Base-by-base conservation (phyloP, 306 rosid species). In the Dalbergia oliveri region DNA sequence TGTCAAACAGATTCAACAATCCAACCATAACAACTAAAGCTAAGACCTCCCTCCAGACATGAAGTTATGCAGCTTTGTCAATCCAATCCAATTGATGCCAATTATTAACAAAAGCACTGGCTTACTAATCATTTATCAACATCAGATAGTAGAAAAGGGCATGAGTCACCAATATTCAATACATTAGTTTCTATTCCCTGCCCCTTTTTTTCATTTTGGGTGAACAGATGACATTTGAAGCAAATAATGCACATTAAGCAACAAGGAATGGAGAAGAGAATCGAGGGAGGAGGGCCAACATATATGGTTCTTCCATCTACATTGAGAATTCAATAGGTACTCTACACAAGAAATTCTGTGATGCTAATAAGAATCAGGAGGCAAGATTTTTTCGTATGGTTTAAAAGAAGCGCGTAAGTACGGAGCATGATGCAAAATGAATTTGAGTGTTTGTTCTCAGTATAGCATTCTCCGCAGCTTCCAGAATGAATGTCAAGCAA, bases 11-110 rank as follows among this genome's bases (percentile, higher is more conserved):
- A 47, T 39, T 10, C 37, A 66, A 44, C 47, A 39, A 57, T 72
- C 31, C 74, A 63, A 26, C 9, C 35, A 44, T 7, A 63, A 66
- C 31, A 18, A 59, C 16, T 66, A 75, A 67, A 61, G 10, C 51
- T 72, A 71, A 7, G 6, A 13, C 53, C 66, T 39, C 31, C 18
- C 58, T 66, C 68, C 5, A 74, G 16, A 76, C 62, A 76, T 18
- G 53, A 66, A 64, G 61, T 69, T 53, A 72, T 19, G 73, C 63
- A 67, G 39, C 68, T 72, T 83, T 39, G 8, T 50, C 21, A 71
- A 75, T n/a, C 9, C 21, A 45, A 68, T 53, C 21, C 63, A 35
- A 53, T 34, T 49, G 77, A 53, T 66, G 79, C 33, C 2, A 61
- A 44, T 13, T 31, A 45, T 11, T 8, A 72, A 7, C 0, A 3